A percentile compares a stretch with the other conserved stretches of the same genome.
These are phyloP conservation scores for Diaporthe longicolla DNA, from an alignment of 2,329 filamentous ascomycete genomes.

Conservation along the genomic window DNA sequence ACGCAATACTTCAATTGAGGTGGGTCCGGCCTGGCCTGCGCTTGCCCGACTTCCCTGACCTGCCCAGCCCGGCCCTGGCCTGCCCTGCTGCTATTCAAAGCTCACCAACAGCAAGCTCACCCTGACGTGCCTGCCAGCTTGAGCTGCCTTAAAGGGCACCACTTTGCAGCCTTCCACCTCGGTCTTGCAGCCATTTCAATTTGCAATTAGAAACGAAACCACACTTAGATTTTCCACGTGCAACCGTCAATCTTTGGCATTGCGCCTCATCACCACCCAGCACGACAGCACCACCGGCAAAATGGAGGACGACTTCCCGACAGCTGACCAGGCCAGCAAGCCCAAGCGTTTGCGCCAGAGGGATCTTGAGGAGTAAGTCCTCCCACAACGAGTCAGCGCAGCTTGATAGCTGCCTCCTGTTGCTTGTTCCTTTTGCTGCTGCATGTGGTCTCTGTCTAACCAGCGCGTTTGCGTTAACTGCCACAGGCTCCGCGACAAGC, in stretches of 20 bases:
- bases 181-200: neutral
- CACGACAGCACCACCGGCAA: neutral
- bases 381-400: neutral
- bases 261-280: neutral
- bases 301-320: conserved; percentile 4
- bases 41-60: no score
- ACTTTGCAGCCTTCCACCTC: neutral
- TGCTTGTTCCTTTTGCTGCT: neutral
- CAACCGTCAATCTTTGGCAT: neutral
- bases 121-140: neutral
- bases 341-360: conserved; percentile 38
- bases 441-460: neutral
- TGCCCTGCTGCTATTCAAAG: neutral
- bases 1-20: neutral
- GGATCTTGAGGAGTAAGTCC: conserved; percentile 40
- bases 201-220: neutral
- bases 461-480: neutral
- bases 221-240: neutral
- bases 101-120: neutral
- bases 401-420: neutral
- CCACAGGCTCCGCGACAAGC: conserved; percentile 35
- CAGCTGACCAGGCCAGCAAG: conserved; percentile 15
- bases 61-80: neutral
- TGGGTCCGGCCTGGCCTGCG: neutral
- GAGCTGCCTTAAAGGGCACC: neutral